Conservation (phyloP, 2,329 filamentous ascomycete species). For the Penicillium corylophilum region DNA sequence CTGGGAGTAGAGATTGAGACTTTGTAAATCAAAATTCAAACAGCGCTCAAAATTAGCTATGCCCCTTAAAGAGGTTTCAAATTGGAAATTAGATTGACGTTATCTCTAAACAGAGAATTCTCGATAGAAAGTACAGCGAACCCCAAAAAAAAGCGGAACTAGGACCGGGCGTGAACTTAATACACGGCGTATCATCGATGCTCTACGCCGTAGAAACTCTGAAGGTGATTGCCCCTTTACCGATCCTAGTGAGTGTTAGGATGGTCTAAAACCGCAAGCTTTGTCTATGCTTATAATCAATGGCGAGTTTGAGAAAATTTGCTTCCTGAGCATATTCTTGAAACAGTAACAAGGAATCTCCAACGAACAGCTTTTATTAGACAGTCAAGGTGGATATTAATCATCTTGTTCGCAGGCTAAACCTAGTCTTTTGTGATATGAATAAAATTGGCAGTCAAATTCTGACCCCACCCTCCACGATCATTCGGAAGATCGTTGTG, state of each 20-base stretch:
- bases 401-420: no score
- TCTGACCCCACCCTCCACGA: no score
- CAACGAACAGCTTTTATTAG: no score
- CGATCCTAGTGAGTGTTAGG: background rate
- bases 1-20: no score
- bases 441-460: no score
- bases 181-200: background rate
- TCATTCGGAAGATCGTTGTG: background rate
- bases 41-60: no score
- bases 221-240: background rate
- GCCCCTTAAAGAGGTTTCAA: background rate
- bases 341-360: no score
- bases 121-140: background rate
- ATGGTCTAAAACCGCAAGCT: background rate
- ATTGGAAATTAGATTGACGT: background rate
- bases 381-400: no score
- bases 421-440: no score
- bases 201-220: no score
- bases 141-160: background rate
- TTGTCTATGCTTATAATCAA: background rate
- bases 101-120: background rate
- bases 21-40: no score
- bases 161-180: background rate
- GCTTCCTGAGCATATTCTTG: background rate
- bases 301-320: background rate